Base-by-base conservation (phyloP, 306 rosid genomes). In the Prunus armeniaca region DNA sequence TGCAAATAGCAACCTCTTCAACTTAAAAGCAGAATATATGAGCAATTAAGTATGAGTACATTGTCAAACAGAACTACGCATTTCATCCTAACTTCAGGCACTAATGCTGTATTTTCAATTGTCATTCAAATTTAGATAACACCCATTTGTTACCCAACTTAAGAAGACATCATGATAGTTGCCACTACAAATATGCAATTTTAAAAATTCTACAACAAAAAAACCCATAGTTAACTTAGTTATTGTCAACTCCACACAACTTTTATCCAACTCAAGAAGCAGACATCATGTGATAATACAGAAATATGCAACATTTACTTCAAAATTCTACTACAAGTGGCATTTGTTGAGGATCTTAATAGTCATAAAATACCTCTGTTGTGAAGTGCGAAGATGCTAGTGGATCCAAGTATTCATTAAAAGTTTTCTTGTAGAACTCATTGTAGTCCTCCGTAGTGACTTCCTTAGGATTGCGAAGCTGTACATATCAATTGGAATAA, bases 401-500 rank as follows among this genome's bases (percentile, higher is more conserved):
- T 50, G 99, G 99, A 22, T 96, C 99, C 84, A 96, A 71, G 82
- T 91, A 96, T 69, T 96, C 98, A 71, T 89, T 89, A 73, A 93
- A 96, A 63, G 97, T 89, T 63, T 82, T 86, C 91, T 86, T 91
- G 88, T 96, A 96, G 85, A 96, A 96, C 76, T 91, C 99, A 22
- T 96, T 93, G 82, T 96, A 96, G 7, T 96, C 99, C 88, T 91
- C 97, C 18, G 86, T 93, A 17, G 89, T 83, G 73, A 92, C 98
- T 62, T 92, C 98, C 82, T 91, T 96, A 14, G 96, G 93, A 78
- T 82, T 92, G 65, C 99, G 98, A 81, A 96, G 98, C 99, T 96
- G 96, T 87, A 79, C 25, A 83, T 69, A 64, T 24, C 28, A 49
- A 79, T 60, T 81, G 71, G 57, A 30, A 54, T 72, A 41, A 80